phyloP scores from a whole-genome alignment of 164 flowering plant species.

The Umbellularia californica region DNA sequence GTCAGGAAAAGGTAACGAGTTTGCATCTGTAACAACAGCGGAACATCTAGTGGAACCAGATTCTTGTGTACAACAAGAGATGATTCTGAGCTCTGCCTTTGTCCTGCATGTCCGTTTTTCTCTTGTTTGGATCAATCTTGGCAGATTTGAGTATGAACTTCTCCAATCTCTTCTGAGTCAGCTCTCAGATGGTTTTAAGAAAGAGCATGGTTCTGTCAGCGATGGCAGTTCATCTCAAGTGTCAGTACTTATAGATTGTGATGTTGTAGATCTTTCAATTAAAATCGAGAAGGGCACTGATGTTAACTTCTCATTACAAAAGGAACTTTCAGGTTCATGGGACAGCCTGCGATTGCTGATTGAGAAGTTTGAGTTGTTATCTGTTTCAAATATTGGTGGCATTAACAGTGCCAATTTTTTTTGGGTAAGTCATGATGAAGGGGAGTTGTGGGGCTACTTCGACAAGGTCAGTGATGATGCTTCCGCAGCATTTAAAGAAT shows the following conservation, averaged over 20 bases:
- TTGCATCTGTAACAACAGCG: conserved; percentile 54
- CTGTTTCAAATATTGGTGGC: conserved; percentile 76
- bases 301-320: conserved; percentile 43
- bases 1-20: conserved; percentile 50
- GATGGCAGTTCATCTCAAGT: conserved; percentile 34
- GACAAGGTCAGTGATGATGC: conserved; percentile 15
- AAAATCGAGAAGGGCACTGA: conserved; percentile 32
- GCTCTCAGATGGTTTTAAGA: conserved; percentile 33
- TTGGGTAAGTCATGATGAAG: conserved; percentile 77
- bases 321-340: conserved; percentile 92
- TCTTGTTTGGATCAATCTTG: conserved; percentile 34
- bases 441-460: conserved; percentile 67
- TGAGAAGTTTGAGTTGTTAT: conserved; percentile 59
- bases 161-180: conserved; percentile 45
- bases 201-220: conserved; percentile 12
- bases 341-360: conserved; percentile 37
- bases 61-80: conserved; percentile 50
- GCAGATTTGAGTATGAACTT: conserved; percentile 38
- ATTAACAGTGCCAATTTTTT: conserved; percentile 48
- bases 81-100: conserved; percentile 58
- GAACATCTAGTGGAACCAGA: conserved; percentile 42
- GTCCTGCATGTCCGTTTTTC: conserved; percentile 50
- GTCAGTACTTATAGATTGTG: conserved; percentile 66
- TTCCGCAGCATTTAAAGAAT: conserved; percentile 32
- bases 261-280: conserved; percentile 44